A percentile compares a stretch with the other conserved stretches of the same genome.
These are phyloP conservation scores for Aspergillus tamarii DNA, from an alignment of 2,329 filamentous ascomycete genomes.

Conservation along the genomic window DNA sequence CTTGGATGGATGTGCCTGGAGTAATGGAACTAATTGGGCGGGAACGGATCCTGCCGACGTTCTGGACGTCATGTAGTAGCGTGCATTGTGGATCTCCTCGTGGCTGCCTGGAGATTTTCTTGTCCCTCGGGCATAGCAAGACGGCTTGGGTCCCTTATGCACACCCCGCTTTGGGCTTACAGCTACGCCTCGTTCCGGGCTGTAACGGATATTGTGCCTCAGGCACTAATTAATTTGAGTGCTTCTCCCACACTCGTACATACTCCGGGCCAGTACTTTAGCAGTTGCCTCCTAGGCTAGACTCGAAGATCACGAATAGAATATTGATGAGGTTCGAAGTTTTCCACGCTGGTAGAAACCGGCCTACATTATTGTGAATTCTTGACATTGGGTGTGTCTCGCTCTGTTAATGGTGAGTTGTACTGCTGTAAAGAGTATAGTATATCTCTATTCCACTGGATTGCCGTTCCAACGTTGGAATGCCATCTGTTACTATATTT, in stretches of 20 bases:
- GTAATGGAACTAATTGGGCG: not conserved
- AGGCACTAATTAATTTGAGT: not conserved
- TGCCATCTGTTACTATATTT: not conserved
- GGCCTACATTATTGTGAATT: not conserved
- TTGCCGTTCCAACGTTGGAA: not conserved
- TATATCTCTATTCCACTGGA: not conserved
- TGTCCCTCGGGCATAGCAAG: not conserved
- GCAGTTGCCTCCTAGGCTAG: not conserved
- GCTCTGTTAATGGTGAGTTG: too few relatives aligned
- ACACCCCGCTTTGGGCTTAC: not conserved
- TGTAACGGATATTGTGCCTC: not conserved
- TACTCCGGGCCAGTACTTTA: not conserved
- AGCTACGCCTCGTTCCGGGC: not conserved
- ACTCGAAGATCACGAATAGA: not conserved
- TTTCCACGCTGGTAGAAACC: not conserved
- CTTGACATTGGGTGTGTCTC: not conserved
- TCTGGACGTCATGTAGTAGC: constrained; percentile 1
- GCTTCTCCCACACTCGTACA: not conserved
- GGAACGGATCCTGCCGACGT: constrained; percentile 12
- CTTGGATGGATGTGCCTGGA: not conserved
- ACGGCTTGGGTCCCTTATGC: not conserved
- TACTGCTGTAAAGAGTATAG: not conserved
- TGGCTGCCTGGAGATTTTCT: not conserved
- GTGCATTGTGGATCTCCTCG: constrained; percentile 5
- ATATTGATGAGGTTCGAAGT: not conserved